phyloP scores from a whole-genome alignment of 768 basidiomycete genomes.

The Pleurotus salmoneostramineus region DNA sequence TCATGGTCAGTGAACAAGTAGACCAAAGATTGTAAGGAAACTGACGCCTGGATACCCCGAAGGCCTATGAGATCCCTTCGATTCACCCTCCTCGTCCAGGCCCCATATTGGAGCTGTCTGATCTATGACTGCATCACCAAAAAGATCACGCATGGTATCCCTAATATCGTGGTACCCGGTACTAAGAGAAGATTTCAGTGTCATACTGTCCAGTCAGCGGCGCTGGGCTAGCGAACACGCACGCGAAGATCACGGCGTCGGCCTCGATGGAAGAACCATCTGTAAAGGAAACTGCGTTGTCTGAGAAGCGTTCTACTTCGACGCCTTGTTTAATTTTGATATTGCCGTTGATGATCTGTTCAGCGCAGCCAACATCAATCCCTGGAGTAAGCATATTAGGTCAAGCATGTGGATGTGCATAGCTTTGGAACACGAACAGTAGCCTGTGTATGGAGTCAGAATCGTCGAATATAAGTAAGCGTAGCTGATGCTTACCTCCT shows the following conservation, averaged over 20 bases:
- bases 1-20: neutral
- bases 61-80: conserved; percentile 30
- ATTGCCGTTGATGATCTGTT: conserved; percentile 49
- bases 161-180: conserved; percentile 26
- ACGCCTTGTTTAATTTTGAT: conserved; percentile 56
- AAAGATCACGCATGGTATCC: conserved; percentile 23
- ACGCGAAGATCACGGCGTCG: conserved; percentile 46
- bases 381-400: conserved; percentile 14
- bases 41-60: conserved; percentile 39
- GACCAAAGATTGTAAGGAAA: neutral
- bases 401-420: neutral
- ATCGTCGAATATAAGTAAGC: neutral
- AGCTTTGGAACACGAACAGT: neutral
- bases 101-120: conserved; percentile 30
- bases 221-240: conserved; percentile 2
- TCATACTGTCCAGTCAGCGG: neutral
- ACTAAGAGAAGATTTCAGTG: conserved; percentile 2
- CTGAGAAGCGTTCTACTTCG: conserved; percentile 31
- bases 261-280: conserved; percentile 34
- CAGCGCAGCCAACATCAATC: conserved; percentile 45
- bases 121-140: conserved; percentile 31
- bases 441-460: neutral
- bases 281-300: conserved; percentile 29
- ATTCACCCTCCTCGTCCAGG: conserved; percentile 37
- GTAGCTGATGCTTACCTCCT: conserved; percentile 23